Base-by-base conservation (phyloP, 2,329 filamentous ascomycete species). In the Domatiomyces catenatus region DNA sequence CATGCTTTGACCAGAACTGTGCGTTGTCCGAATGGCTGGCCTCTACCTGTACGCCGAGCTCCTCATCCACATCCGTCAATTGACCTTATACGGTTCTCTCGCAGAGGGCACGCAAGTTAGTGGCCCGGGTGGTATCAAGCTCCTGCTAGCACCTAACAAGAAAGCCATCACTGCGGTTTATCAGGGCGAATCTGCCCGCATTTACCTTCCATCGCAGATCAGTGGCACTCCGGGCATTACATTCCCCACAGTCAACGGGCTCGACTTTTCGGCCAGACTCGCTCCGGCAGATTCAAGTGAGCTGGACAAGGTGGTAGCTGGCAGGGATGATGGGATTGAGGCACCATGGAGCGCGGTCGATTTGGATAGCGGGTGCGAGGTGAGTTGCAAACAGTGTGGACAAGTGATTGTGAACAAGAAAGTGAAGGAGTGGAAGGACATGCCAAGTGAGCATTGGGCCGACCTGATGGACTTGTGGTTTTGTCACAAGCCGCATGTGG, bases 381-480 rank as follows among this genome's bases (percentile, higher is more conserved):
- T 71, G 43, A 58, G 61, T 46, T 74, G 71, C 60, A 62, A 62
- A 39, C 52, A 53, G 12, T 74, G 71, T 54, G 57, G 54, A 5
- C 57, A 56, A 20, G 39, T 53, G 3, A 52, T 71, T 24, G 48
- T 71, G 20, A 53, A 59, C 3, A 39, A 58, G 20, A 42, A 43
- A 2, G 69, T 79, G 6, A 68, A 66, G 42, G 66, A 69, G 39
- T 98, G 92, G 90, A 94, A 90, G 67, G 88, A 98, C 62, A 71
- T 98, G 17, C 92, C 92, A 0, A 94, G 88, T 62, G 88, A 94
- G 60, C 90, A 94, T 62, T 98, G 92, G 92, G 93, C 92, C 0
- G 92, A 98, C 69, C 94, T 98, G 89, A 98, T 98, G 92, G 93
- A 98, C 66, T 94, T 98, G 59, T 98, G 92, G 92, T 93, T 98